Base-by-base conservation (phyloP, 371 early-diverging fungal species). In the Cladochytrium tenue region DNA sequence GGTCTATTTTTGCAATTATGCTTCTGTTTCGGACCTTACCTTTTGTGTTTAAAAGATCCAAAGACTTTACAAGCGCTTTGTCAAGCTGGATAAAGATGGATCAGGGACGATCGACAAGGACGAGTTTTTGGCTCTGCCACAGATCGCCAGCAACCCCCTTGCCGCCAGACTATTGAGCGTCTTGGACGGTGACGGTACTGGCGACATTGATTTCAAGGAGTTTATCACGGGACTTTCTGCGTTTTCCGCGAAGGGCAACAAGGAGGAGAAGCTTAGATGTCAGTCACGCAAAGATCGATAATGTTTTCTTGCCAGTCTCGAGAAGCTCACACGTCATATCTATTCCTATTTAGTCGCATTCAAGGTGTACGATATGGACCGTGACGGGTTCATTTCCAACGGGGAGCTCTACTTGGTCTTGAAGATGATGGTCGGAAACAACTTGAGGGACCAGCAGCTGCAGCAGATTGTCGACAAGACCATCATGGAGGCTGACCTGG, bases 401-500 rank as follows among this genome's bases (percentile, higher is more conserved):
- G 97, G 97, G 57, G 99, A 98, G 78, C 82, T 98, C 31, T 97
- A 94, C 76, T 73, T 94, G 34, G 97, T 96, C 0, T 84, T 98
- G 32, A 96, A 95, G 82, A 96, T 94, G 94, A 96, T 97, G 96
- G 95, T 95, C 25, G 97, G 97, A 7, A 93, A 90, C 78, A 95
- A 96, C 74, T 82, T 99, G 60, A 90, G 89, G 61, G 95, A 95
- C 61, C 87, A 89, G 33, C 97, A 97, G 77, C 86, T 99, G 35
- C 98, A 99, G 75, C 98, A 98, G 80, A 96, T 99, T 70, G 98
- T 99, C 2, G 99, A 99, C 83, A 97, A 97, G 83, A 97, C 98
- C 10, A 97, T 98, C 61, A 92, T 94, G 88, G 96, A 96, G 75
- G 97, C 96, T 15, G 98, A 98, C 79, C 85, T 86, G 78, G 93